Evolutionary conservation across 129 eudicot species (phyloP).

Genomic region (Dittrichia graveolens): DNA sequence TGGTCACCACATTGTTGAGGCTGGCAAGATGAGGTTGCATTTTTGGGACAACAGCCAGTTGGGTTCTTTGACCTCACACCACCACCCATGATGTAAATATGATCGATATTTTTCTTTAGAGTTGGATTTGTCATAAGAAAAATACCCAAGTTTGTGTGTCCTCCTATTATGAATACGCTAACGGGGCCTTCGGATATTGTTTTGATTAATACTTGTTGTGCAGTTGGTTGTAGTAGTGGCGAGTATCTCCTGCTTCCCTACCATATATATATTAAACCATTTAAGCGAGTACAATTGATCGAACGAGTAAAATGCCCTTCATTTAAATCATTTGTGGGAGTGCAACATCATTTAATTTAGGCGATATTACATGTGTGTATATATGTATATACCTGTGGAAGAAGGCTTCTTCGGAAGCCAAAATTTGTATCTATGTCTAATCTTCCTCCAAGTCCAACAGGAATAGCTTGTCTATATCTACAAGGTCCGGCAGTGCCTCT

Average conservation of each 20-base stretch:
- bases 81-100: constrained; percentile 86
- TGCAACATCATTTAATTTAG: too few relatives aligned
- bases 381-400: constrained; percentile 64
- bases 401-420: constrained; percentile 72
- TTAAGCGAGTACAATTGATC: not conserved
- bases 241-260: constrained; percentile 56
- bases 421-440: constrained; percentile 71
- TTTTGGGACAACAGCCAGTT: constrained; percentile 67
- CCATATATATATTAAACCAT: not conserved
- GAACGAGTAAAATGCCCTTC: not conserved
- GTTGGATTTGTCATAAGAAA: constrained; percentile 73
- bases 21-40: constrained; percentile 46
- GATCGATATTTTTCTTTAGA: constrained; percentile 75
- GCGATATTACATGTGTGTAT: too few relatives aligned
- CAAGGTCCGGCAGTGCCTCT: constrained; percentile 69
- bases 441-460: constrained; percentile 63
- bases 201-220: constrained; percentile 74
- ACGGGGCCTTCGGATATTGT: constrained; percentile 67
- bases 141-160: constrained; percentile 65
- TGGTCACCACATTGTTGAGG: constrained; percentile 72
- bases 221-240: constrained; percentile 63
- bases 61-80: constrained; percentile 78
- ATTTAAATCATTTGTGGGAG: too few relatives aligned
- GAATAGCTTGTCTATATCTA: constrained; percentile 87
- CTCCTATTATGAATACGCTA: constrained; percentile 55